Evolutionary conservation across 805 yeast genomes (phyloP), one percentile per base, ranked within the genome.

Genomic region (Saccharomyces kudriavzevii): DNA sequence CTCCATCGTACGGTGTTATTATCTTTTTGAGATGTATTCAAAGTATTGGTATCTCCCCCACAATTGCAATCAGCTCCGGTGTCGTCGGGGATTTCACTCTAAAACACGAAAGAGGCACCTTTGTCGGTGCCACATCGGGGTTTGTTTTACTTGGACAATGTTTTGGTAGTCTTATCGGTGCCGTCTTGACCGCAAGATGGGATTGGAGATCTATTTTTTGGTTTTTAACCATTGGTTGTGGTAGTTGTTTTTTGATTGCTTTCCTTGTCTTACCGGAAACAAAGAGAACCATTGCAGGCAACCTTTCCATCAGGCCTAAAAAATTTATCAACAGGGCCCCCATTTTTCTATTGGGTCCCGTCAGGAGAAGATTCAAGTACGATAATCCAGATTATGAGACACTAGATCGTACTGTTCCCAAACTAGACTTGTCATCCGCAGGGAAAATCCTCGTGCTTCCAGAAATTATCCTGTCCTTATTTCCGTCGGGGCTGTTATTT

Each of bases 181-280:
- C 77, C 5, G 71, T 67, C 0, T 60, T 72, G 40, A 66, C 72
- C 9, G 77, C 80, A 4, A 66, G 73, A 2, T 72, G 72, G 51
- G 74, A 81, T 28, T 89, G 96, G 96, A 74, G 91, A 59, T 83
- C 89, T 0, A 78, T 84, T n/a, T 85, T 85, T 58, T 81, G 88
- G 81, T 86, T 89, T 57, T 69, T 86, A 50, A 80, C 85, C 0
- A 82, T 85, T 22, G 82, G 85, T 13, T 78, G 84, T 51, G 85
- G 84, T 5, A 58, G 67, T 1, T 72, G 79, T 1, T 56, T 78
- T 6, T 0, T 65, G 0, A 48, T 70, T 2, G 70, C 71, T 4
- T 60, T 71, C 4, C 49, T 74, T 5, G 53, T 76, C 3, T 66
- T 89, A 13, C 94, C 96, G 0, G 96, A 89, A 63, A 89, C 96